A percentile compares a stretch with the other conserved stretches of the same genome.
Conservation (phyloP, 1,284 basidiomycete genomes). For the Ganoderma multipileum region DNA sequence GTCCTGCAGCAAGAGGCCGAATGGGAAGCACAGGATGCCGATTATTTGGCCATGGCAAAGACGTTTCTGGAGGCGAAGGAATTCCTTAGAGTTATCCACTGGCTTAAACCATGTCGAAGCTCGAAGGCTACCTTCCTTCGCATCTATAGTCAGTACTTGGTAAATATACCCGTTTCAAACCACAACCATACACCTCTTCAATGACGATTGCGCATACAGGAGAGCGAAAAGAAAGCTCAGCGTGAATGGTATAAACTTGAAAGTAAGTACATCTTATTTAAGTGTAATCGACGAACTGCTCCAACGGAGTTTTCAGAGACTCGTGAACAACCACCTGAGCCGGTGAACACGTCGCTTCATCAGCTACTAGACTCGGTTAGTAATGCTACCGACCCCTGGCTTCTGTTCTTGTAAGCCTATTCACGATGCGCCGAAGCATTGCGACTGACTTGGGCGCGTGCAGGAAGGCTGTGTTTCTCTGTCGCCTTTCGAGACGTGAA, state of each 20-base stretch:
- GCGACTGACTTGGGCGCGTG: slow-evolving; percentile 19
- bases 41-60: slow-evolving; percentile 75
- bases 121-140: slow-evolving; percentile 80
- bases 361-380: slow-evolving; percentile 67
- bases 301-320: slow-evolving; percentile 54
- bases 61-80: slow-evolving; percentile 84
- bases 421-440: slow-evolving; percentile 13
- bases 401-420: slow-evolving; percentile 79
- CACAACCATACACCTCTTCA: slow-evolving; percentile 20
- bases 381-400: slow-evolving; percentile 78
- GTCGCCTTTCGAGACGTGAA: slow-evolving; percentile 78
- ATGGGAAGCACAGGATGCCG: slow-evolving; percentile 68
- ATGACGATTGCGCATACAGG: slow-evolving; percentile 40
- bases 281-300: neutral
- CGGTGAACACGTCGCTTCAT: slow-evolving; percentile 69
- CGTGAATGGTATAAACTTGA: slow-evolving; percentile 78
- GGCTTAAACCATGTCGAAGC: slow-evolving; percentile 69
- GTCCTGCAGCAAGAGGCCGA: slow-evolving; percentile 48
- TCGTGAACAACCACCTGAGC: slow-evolving; percentile 74
- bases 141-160: slow-evolving; percentile 86
- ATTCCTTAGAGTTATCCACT: slow-evolving; percentile 75
- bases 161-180: slow-evolving; percentile 50
- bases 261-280: slow-evolving; percentile 51
- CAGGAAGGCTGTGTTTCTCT: slow-evolving; percentile 84
- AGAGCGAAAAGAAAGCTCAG: slow-evolving; percentile 70